A percentile compares a stretch with the other conserved stretches of the same genome.
Conservation (phyloP, 495 filamentous ascomycete species). For the Penicillium bialowiezense region DNA sequence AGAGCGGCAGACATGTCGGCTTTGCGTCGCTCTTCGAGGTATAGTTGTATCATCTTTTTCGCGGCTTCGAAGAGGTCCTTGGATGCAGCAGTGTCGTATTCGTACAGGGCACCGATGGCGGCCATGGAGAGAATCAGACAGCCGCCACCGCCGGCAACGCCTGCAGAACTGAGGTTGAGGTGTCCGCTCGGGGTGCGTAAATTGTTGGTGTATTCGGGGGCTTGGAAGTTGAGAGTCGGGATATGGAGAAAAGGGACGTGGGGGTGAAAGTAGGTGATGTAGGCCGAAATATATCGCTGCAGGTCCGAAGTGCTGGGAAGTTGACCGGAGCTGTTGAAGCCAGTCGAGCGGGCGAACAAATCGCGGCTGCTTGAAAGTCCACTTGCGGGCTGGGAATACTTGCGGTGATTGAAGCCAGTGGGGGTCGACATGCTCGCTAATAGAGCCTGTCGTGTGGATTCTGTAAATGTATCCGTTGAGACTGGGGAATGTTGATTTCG, state of each 20-base stretch:
- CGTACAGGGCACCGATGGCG: slow-evolving; percentile 93
- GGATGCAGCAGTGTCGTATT: slow-evolving; percentile 73
- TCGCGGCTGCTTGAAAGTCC: slow-evolving; percentile 42
- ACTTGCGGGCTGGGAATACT: slow-evolving; percentile 72
- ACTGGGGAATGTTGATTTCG: slow-evolving; percentile 62
- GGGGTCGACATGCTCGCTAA: slow-evolving; percentile 77
- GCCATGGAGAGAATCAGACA: slow-evolving; percentile 94
- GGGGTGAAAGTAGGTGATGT: slow-evolving; percentile 92
- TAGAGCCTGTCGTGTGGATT: slow-evolving; percentile 87
- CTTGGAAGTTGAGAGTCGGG: slow-evolving; percentile 88
- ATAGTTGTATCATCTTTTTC: slow-evolving; percentile 91
- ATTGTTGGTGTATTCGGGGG: slow-evolving; percentile 62
- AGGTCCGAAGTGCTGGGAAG: slow-evolving; percentile 89
- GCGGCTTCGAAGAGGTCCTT: slow-evolving; percentile 89
- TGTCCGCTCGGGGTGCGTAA: slow-evolving; percentile 53
- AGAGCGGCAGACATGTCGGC: slow-evolving; percentile 81
- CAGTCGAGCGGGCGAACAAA: slow-evolving; percentile 43
- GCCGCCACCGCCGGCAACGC: slow-evolving; percentile 75
- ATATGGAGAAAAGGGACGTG: slow-evolving; percentile 93
- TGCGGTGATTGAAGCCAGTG: slow-evolving; percentile 67
- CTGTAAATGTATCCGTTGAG: slow-evolving; percentile 82
- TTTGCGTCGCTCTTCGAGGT: slow-evolving; percentile 89
- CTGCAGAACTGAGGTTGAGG: slow-evolving; percentile 55
- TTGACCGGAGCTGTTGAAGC: slow-evolving; percentile 49
- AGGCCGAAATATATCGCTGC: slow-evolving; percentile 86